These are phyloP conservation scores for Mortierella sp. DNA, from an alignment of 371 early-diverging fungal species.

Conservation along the genomic window DNA sequence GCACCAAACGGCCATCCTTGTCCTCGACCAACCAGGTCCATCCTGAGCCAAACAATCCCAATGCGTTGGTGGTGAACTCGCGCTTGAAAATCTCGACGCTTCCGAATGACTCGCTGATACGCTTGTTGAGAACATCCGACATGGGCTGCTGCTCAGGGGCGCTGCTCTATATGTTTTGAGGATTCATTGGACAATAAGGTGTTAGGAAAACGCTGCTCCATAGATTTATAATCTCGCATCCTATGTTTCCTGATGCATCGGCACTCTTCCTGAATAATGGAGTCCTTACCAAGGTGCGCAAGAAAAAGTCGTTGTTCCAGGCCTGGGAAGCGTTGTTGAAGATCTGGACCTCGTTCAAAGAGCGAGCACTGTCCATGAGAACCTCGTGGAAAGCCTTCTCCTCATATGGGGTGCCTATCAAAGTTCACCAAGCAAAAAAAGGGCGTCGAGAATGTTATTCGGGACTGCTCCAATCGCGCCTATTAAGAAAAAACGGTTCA, in stretches of 20 bases:
- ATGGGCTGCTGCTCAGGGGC: slow-evolving; percentile 29
- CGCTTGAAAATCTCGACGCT: slow-evolving; percentile 66
- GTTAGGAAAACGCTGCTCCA: not conserved
- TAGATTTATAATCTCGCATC: no score
- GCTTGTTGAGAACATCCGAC: slow-evolving; percentile 39
- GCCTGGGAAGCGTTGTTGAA: slow-evolving; percentile 77
- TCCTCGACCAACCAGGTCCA: slow-evolving; percentile 76
- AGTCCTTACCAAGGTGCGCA: slow-evolving; percentile 61
- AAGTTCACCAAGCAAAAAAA: not conserved
- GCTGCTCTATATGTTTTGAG: slow-evolving; percentile 18
- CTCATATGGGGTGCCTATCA: slow-evolving; percentile 54
- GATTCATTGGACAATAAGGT: not conserved
- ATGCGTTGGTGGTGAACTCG: slow-evolving; percentile 64
- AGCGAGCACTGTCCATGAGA: slow-evolving; percentile 53
- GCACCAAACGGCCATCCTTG: slow-evolving; percentile 62
- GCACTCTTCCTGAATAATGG: slow-evolving; percentile 20
- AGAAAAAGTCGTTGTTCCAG: slow-evolving; percentile 77
- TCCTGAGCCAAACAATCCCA: slow-evolving; percentile 73
- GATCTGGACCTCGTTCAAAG: slow-evolving; percentile 56
- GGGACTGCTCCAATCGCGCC: not conserved
- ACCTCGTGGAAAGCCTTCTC: slow-evolving; percentile 48
- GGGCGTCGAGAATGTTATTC: not conserved
- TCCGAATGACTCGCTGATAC: slow-evolving; percentile 58
- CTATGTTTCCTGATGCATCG: not conserved
- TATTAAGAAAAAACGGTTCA: not conserved